Percentiles rank a stretch among this genome's conserved stretches.
Evolutionary conservation across 2,329 filamentous ascomycete species (phyloP).

Genomic region (Colletotrichum sp.): DNA sequence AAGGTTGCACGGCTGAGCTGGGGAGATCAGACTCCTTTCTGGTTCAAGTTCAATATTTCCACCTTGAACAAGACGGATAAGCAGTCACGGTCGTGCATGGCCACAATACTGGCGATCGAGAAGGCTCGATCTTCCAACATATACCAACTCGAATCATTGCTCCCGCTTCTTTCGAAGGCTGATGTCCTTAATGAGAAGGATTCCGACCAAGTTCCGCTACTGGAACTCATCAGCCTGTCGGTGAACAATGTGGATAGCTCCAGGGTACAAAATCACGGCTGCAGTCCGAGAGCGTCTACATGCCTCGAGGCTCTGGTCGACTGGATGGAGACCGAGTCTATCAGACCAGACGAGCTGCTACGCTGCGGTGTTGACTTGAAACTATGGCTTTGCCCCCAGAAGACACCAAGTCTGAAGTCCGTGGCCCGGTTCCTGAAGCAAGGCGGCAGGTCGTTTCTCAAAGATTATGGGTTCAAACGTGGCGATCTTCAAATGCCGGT

Average conservation of each 20-base stretch:
- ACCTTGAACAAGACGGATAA: background rate
- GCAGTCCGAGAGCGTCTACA: background rate
- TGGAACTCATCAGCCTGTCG: background rate
- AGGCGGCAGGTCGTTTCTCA: background rate
- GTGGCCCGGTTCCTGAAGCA: background rate
- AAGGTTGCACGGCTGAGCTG: background rate
- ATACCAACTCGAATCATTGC: background rate
- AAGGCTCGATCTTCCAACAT: background rate
- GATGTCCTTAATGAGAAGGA: background rate
- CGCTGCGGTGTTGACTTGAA: accelerated
- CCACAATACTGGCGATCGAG: background rate
- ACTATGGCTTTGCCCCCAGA: background rate
- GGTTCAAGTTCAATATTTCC: background rate
- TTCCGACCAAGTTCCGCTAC: accelerated
- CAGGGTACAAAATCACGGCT: background rate
- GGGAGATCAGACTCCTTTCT: background rate
- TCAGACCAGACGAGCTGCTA: background rate
- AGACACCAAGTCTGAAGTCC: background rate
- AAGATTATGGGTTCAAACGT: background rate
- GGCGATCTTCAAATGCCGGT: background rate
- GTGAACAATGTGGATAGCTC: background rate
- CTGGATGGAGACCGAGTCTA: background rate
- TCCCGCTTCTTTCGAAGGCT: background rate
- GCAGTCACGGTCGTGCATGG: background rate
- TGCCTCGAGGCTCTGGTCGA: background rate